These are phyloP conservation scores for Pezicula radicicola DNA, from an alignment of 2,329 filamentous ascomycete species.

Conservation along the genomic window DNA sequence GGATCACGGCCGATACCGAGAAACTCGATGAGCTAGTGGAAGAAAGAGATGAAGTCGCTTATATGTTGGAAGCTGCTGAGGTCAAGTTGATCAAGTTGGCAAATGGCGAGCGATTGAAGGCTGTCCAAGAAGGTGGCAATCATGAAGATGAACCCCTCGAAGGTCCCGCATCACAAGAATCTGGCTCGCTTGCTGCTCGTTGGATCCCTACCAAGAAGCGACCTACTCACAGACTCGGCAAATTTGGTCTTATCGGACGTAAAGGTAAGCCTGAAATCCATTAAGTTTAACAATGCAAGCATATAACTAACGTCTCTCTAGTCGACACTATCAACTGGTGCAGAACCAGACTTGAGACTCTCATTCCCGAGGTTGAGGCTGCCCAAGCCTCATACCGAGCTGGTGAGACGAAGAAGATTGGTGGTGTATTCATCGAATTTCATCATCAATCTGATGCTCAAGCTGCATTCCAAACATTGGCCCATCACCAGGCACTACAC, in stretches of 20 bases:
- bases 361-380: conserved; percentile 68
- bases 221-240: conserved; percentile 71
- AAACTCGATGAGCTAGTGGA: conserved; percentile 78
- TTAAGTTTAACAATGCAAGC: too few species aligned
- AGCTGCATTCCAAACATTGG: conserved; percentile 78
- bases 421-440: conserved; percentile 89
- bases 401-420: conserved; percentile 56
- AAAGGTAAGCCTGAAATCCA: conserved; percentile 40
- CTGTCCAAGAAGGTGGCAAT: conserved; percentile 55
- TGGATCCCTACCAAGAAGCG: conserved; percentile 73
- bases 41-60: conserved; percentile 75
- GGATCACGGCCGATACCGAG: conserved; percentile 76
- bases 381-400: conserved; percentile 65
- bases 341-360: conserved; percentile 70
- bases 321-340: conserved; percentile 95
- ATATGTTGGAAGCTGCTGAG: conserved; percentile 83
- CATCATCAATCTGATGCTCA: conserved; percentile 79
- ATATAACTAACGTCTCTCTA: too few species aligned
- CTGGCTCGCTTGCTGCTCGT: conserved; percentile 67
- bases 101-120: conserved; percentile 69
- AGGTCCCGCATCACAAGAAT: conserved; percentile 59
- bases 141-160: conserved; percentile 38
- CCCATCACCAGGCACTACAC: conserved; percentile 82
- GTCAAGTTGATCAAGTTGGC: conserved; percentile 79
- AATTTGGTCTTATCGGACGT: conserved; percentile 69